Conservation (phyloP, 345 rosid species). For the Eucalyptus sideroxylon region DNA sequence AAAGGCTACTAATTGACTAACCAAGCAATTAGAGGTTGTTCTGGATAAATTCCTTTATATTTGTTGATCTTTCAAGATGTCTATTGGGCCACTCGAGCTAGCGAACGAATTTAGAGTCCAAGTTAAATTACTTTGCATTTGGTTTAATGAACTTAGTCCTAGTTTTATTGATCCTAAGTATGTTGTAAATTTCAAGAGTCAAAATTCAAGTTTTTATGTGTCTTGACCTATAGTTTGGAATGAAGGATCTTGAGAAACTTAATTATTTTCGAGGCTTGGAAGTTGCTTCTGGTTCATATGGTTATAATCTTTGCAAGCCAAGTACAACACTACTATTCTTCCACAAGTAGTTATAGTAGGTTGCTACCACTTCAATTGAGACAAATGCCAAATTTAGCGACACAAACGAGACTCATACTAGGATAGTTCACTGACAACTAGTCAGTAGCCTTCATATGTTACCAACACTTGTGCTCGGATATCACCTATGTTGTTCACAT, state of each 20-base stretch:
- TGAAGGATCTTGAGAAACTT: not conserved
- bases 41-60: no score
- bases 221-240: not conserved
- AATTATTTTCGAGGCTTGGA: not conserved
- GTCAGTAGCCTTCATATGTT: not conserved
- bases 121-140: no score
- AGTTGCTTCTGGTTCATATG: not conserved
- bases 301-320: not conserved
- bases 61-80: no score
- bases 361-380: not conserved
- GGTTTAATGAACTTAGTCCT: no score
- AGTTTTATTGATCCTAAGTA: no score
- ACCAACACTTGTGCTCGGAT: not conserved
- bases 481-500: not conserved
- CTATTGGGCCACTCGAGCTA: accelerated
- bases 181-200: no score
- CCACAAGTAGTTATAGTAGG: not conserved
- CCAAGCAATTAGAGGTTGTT: accelerated
- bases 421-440: not conserved
- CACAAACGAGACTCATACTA: not conserved
- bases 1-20: no score
- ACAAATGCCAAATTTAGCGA: not conserved
- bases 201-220: not conserved
- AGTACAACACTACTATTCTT: not conserved
- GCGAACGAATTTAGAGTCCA: no score